phyloP scores from a whole-genome alignment of 345 rosid species.

The Syzygium aqueum region DNA sequence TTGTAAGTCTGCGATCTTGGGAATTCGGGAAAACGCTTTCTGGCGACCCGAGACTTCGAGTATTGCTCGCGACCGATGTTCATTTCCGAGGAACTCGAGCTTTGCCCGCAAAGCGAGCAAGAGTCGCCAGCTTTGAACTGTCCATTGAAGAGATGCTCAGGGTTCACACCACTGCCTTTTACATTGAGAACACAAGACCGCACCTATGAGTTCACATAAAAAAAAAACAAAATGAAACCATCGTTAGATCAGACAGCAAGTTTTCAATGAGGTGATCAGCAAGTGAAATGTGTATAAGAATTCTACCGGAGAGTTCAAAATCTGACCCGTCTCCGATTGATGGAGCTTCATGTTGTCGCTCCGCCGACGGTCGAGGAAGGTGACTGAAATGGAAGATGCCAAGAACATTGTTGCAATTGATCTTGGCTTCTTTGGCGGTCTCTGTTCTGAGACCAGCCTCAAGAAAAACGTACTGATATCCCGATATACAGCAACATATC shows the following conservation, averaged over 20 bases:
- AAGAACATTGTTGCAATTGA: background rate
- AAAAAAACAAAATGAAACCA: too few species aligned
- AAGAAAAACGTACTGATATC: background rate
- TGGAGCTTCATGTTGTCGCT: background rate
- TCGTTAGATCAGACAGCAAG: background rate
- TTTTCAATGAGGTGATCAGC: background rate
- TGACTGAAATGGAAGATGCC: background rate
- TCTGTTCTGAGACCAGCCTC: too few species aligned
- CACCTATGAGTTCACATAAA: slow-evolving; percentile 15
- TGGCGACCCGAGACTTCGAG: background rate
- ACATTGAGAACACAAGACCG: slow-evolving; percentile 47
- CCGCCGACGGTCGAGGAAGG: background rate
- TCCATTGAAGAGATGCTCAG: slow-evolving; percentile 42
- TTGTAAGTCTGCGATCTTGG: background rate
- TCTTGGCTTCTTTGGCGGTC: background rate
- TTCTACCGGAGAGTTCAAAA: background rate
- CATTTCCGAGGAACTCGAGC: background rate
- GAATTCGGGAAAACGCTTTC: background rate
- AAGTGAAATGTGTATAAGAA: background rate
- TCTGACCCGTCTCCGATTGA: background rate
- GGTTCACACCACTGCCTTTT: slow-evolving; percentile 47
- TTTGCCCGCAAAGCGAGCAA: slow-evolving; percentile 63
- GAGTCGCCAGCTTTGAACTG: slow-evolving; percentile 42
- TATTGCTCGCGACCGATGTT: background rate
- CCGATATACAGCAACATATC: too few species aligned